phyloP scores from a whole-genome alignment of 345 rosid genomes.

The Aquilaria sinensis region DNA sequence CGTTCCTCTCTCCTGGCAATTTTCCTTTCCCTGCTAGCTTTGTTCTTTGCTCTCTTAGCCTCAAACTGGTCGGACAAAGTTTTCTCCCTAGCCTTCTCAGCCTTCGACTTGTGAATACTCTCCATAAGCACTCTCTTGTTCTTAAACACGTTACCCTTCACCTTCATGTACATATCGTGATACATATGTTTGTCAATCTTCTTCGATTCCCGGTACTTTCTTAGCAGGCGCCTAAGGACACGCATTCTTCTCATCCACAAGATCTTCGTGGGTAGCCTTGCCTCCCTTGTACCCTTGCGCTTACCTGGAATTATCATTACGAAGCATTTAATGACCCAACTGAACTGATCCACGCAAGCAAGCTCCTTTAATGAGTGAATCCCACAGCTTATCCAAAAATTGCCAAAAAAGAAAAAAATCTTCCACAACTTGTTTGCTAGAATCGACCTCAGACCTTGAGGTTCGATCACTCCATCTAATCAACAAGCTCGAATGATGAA shows the following conservation, averaged over 20 bases:
- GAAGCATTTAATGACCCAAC: no score
- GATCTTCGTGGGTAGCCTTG: constrained; percentile 89
- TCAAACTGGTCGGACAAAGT: constrained; percentile 89
- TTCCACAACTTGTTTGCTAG: no score
- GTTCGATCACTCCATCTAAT: no score
- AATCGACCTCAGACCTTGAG: no score
- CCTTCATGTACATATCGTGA: constrained; percentile 99
- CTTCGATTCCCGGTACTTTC: constrained; percentile 83
- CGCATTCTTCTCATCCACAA: constrained; percentile 99
- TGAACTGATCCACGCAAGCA: no score
- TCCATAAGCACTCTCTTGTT: constrained; percentile 98
- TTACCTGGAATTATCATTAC: constrained; percentile 47
- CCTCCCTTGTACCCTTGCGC: constrained; percentile 93
- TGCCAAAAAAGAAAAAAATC: no score
- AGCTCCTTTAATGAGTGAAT: no score
- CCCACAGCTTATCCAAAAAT: no score
- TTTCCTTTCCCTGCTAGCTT: constrained; percentile 96
- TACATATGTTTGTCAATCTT: constrained; percentile 99
- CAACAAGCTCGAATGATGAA: no score
- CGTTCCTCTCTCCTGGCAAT: constrained; percentile 85
- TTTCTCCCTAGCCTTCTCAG: constrained; percentile 97
- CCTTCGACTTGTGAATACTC: constrained; percentile 90
- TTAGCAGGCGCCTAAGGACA: constrained; percentile 80
- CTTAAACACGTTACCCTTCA: constrained; percentile 93
- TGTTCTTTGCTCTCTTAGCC: constrained; percentile 94